phyloP scores from a whole-genome alignment of 2,329 filamentous ascomycete species.

The Paecilomyces sp. region DNA sequence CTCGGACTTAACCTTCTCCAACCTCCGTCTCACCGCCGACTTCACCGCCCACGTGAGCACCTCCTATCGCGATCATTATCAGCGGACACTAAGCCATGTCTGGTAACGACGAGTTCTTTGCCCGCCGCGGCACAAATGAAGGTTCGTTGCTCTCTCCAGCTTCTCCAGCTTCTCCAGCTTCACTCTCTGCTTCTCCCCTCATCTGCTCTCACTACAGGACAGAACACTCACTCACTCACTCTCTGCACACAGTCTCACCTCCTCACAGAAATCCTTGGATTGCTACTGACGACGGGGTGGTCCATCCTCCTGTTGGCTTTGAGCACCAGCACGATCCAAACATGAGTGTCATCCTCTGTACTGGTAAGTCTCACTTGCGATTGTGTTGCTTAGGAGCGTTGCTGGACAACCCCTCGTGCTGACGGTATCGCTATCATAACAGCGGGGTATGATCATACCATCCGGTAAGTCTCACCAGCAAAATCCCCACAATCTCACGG shows the following conservation, averaged over 20 bases:
- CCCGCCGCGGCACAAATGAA: constrained; percentile 1
- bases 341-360: constrained; percentile 63
- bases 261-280: neutral
- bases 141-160: constrained; percentile 2
- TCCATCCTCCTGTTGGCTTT: neutral
- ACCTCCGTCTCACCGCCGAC: neutral
- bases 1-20: neutral
- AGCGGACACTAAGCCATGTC: neutral
- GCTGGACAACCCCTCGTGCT: neutral
- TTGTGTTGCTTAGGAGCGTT: neutral
- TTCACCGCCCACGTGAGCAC: neutral
- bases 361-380: constrained; percentile 42
- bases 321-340: constrained; percentile 4
- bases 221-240: neutral
- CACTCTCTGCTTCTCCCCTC: neutral
- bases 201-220: neutral
- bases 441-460: constrained; percentile 71
- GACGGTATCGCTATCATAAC: constrained; percentile 17
- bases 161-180: constrained; percentile 1
- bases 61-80: neutral
- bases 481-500: neutral
- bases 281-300: neutral
- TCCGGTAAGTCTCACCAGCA: constrained; percentile 47
- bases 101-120: neutral
- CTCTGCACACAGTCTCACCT: neutral